Conservation (phyloP, 768 basidiomycete species). For the Boletus reticulatus region DNA sequence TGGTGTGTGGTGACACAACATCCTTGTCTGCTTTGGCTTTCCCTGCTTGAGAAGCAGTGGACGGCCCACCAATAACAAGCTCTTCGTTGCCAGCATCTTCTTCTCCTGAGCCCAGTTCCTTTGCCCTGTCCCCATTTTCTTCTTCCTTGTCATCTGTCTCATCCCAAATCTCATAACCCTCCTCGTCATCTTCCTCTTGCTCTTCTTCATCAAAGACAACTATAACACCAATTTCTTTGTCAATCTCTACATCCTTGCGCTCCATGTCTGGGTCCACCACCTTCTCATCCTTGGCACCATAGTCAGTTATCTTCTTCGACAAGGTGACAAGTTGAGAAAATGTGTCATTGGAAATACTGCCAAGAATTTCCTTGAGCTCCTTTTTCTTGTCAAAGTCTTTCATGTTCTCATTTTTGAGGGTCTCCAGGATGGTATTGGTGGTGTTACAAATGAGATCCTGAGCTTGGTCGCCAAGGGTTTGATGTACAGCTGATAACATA, state of each 20-base stretch:
- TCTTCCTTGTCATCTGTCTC: slow-evolving; percentile 72
- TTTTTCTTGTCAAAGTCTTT: slow-evolving; percentile 98
- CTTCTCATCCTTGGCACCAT: slow-evolving; percentile 80
- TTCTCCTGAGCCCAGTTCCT: slow-evolving; percentile 41
- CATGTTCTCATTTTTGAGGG: slow-evolving; percentile 81
- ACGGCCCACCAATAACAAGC: slow-evolving; percentile 75
- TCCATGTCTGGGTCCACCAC: slow-evolving; percentile 79
- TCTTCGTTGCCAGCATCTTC: slow-evolving; percentile 60
- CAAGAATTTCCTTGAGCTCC: slow-evolving; percentile 80
- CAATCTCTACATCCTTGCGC: slow-evolving; percentile 83
- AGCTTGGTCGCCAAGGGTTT: slow-evolving; percentile 87
- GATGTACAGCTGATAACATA: slow-evolving; percentile 80
- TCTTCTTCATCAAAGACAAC: slow-evolving; percentile 98
- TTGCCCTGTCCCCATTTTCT: slow-evolving; percentile 44
- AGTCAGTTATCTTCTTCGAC: slow-evolving; percentile 96
- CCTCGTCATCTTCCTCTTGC: slow-evolving; percentile 91
- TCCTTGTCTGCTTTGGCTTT: slow-evolving; percentile 68
- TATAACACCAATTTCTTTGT: slow-evolving; percentile 95
- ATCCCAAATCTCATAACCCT: slow-evolving; percentile 82
- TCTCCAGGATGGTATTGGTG: slow-evolving; percentile 87
- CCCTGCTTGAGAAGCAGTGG: slow-evolving; percentile 42
- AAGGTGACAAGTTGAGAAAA: slow-evolving; percentile 84
- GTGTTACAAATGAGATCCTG: slow-evolving; percentile 95
- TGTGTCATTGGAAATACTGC: slow-evolving; percentile 62
- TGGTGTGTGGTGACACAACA: slow-evolving; percentile 81